Conservation (phyloP, 2,329 filamentous ascomycete species). For the Cladosporium cucumerinum region DNA sequence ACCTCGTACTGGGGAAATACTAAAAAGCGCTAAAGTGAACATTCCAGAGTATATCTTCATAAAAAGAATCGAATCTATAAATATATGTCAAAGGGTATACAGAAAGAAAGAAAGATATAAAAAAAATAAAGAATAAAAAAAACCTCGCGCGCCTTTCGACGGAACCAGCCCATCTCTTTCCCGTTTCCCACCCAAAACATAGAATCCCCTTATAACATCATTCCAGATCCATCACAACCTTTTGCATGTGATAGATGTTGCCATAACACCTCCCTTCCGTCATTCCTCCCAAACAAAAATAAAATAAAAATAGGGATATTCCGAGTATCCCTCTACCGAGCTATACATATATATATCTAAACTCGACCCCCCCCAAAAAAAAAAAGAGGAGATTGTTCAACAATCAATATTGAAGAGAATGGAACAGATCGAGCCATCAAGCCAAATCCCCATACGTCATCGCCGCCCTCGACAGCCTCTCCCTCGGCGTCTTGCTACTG, state of each 20-base stretch:
- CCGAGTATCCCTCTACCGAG: not conserved
- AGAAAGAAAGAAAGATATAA: not conserved
- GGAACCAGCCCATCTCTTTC: not conserved
- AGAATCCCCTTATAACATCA: too few relatives aligned
- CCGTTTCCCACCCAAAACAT: not conserved
- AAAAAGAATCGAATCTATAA: not conserved
- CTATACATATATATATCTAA: too few relatives aligned
- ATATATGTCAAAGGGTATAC: not conserved
- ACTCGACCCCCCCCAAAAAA: not conserved
- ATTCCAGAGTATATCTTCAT: not conserved
- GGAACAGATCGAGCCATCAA: slow-evolving; percentile 3
- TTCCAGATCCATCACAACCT: not conserved
- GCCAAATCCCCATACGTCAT: slow-evolving; percentile 17
- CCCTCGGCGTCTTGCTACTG: not conserved
- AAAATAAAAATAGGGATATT: too few relatives aligned
- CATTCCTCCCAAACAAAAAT: too few relatives aligned
- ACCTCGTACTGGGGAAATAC: too few relatives aligned
- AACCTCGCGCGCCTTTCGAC: not conserved
- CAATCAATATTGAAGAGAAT: not conserved
- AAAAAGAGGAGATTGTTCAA: not conserved
- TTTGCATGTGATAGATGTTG: not conserved
- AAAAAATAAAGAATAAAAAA: too few relatives aligned
- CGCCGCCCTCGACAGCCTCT: slow-evolving; percentile 1
- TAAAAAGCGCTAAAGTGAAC: not conserved
- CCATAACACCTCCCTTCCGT: not conserved